A percentile compares a stretch with the other conserved stretches of the same genome.
Conservation (phyloP, 164 flowering plant species). For the Akebia trifoliata region DNA sequence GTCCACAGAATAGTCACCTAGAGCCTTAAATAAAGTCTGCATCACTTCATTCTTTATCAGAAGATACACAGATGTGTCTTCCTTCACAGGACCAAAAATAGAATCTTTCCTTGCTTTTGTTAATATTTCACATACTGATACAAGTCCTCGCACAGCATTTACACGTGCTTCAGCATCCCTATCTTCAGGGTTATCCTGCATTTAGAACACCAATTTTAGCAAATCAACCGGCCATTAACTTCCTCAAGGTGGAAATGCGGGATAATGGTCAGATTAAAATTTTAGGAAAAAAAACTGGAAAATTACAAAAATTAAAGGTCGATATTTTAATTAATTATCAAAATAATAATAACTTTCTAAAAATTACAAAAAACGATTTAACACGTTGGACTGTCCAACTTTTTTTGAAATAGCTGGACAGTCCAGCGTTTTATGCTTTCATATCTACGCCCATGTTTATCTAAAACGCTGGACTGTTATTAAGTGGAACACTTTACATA, state of each 20-base stretch:
- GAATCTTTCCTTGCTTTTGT: constrained; percentile 28
- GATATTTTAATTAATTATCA: too few species aligned
- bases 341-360: too few species aligned
- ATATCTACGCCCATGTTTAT: too few species aligned
- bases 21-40: constrained; percentile 69
- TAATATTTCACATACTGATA: constrained; percentile 80
- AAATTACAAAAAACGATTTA: too few species aligned
- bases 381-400: too few species aligned
- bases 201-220: constrained; percentile 3
- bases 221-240: not conserved
- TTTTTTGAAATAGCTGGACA: too few species aligned
- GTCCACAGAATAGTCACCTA: constrained; percentile 91
- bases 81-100: constrained; percentile 27
- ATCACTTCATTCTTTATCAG: constrained; percentile 70
- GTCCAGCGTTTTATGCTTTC: too few species aligned
- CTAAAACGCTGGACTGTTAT: too few species aligned
- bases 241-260: not conserved
- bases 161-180: constrained; percentile 98
- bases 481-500: too few species aligned
- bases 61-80: constrained; percentile 38
- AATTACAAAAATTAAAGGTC: too few species aligned
- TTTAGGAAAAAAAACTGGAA: too few species aligned
- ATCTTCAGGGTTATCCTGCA: constrained; percentile 78
- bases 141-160: constrained; percentile 85
- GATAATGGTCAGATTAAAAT: not conserved